A percentile compares a stretch with the other conserved stretches of the same genome.
Conservation (phyloP, 2,329 filamentous ascomycete genomes). For the Aspergillus japonicus region DNA sequence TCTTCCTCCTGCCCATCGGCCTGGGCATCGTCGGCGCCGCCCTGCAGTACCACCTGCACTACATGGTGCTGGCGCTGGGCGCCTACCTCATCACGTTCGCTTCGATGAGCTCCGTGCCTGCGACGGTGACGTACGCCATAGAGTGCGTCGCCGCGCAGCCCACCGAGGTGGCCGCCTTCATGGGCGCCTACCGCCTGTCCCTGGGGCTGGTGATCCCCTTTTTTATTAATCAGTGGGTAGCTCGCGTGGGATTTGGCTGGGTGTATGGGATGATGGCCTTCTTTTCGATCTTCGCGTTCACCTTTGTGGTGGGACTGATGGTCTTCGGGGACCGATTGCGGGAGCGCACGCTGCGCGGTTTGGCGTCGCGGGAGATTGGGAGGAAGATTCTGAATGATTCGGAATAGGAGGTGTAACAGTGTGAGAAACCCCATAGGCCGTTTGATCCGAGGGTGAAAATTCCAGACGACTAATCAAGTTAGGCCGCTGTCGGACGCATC, state of each 20-base stretch:
- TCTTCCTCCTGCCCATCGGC: not conserved
- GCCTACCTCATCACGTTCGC: slow-evolving; percentile 4
- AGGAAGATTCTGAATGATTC: not conserved
- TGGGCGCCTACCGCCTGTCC: not conserved
- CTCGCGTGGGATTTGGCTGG: not conserved
- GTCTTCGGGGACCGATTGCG: not conserved
- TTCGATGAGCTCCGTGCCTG: not conserved
- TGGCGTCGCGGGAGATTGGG: not conserved
- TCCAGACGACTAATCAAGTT: too few relatives aligned
- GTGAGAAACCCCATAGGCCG: too few relatives aligned
- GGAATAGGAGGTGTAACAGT: too few relatives aligned
- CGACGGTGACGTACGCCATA: not conserved
- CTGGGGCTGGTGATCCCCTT: not conserved
- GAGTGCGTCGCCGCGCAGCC: slow-evolving; percentile 2
- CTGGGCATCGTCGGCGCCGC: not conserved
- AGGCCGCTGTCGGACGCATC: too few relatives aligned
- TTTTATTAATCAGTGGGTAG: not conserved
- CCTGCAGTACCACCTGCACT: not conserved
- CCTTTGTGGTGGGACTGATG: not conserved
- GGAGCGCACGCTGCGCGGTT: not conserved
- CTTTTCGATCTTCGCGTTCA: slow-evolving; percentile 1
- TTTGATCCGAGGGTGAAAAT: too few relatives aligned
- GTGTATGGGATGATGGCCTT: slow-evolving; percentile 4
- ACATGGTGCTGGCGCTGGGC: slow-evolving; percentile 1
- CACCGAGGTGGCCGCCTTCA: not conserved